A percentile compares a stretch with the other conserved stretches of the same genome.
Conservation (phyloP, 306 rosid species). For the Elaeagnus macrophylla region DNA sequence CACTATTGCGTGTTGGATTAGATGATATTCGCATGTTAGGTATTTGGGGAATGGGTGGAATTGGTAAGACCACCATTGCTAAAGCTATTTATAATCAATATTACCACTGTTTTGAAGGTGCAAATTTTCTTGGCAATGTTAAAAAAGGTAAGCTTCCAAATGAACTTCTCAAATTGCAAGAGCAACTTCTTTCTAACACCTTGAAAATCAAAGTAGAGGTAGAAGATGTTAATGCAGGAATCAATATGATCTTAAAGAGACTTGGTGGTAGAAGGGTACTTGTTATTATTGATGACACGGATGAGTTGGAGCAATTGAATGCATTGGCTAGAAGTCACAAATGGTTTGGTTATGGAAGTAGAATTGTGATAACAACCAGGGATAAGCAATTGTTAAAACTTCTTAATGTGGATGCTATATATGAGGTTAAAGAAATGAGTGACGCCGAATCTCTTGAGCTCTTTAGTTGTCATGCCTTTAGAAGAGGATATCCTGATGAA, state of each 20-base stretch:
- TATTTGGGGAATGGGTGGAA: constrained; percentile 15
- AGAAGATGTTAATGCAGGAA: neutral
- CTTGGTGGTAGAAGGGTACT: neutral
- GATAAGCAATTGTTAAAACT: neutral
- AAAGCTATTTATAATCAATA: constrained; percentile 13
- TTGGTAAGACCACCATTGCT: constrained; percentile 12
- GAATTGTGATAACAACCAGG: constrained; percentile 9
- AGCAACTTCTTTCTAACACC: neutral
- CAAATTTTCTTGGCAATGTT: constrained; percentile 7
- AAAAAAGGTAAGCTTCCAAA: neutral
- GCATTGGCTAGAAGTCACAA: neutral
- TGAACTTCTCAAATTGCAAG: constrained; percentile 3
- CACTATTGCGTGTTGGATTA: neutral
- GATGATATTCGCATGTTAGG: constrained; percentile 6
- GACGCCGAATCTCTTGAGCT: constrained; percentile 14
- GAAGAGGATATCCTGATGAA: neutral
- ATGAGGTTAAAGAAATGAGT: neutral
- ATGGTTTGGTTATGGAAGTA: constrained; percentile 16
- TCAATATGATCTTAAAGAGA: constrained; percentile 1
- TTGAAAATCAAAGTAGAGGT: neutral
- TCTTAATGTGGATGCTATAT: neutral
- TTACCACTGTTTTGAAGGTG: neutral
- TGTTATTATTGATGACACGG: constrained; percentile 7
- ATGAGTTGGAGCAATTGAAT: constrained; percentile 5
- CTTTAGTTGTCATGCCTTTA: constrained; percentile 15